Conservation (phyloP, 1,284 basidiomycete species). For the Xanthoconium separans region DNA sequence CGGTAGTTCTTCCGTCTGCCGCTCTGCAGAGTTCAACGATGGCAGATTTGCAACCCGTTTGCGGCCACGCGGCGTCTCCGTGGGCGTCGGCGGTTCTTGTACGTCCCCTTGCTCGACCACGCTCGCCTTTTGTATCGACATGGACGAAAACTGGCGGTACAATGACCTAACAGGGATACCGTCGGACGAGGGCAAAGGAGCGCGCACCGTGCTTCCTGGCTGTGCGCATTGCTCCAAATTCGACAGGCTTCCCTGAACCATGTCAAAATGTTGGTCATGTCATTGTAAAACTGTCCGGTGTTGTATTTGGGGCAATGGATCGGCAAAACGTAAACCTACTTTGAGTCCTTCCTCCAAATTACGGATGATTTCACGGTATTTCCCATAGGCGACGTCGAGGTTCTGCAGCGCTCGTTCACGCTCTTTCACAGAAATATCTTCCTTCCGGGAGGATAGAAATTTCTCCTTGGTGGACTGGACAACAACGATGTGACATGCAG, state of each 20-base stretch:
- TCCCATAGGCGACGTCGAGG: conserved; percentile 87
- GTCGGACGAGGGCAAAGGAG: neutral
- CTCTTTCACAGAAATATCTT: conserved; percentile 77
- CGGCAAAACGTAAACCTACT: conserved; percentile 37
- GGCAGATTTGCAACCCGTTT: conserved; percentile 39
- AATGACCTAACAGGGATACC: conserved; percentile 34
- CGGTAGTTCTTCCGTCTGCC: conserved; percentile 42
- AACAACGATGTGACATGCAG: neutral
- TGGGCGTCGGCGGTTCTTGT: conserved; percentile 5
- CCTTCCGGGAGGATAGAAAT: conserved; percentile 78
- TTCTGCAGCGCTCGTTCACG: conserved; percentile 85
- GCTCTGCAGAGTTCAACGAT: conserved; percentile 47
- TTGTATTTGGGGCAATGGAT: neutral
- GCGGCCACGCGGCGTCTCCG: conserved; percentile 14
- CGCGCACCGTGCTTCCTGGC: conserved; percentile 52
- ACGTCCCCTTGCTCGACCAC: neutral
- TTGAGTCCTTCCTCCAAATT: conserved; percentile 90
- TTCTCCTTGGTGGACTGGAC: conserved; percentile 67
- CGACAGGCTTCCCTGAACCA: conserved; percentile 78
- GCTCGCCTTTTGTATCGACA: conserved; percentile 35
- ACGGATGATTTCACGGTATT: conserved; percentile 82
- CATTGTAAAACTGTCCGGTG: conserved; percentile 76
- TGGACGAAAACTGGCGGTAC: conserved; percentile 38
- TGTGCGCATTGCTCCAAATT: conserved; percentile 69
- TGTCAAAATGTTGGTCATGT: conserved; percentile 66